phyloP scores from a whole-genome alignment of 306 rosid genomes.

The Lathyrus sativus region DNA sequence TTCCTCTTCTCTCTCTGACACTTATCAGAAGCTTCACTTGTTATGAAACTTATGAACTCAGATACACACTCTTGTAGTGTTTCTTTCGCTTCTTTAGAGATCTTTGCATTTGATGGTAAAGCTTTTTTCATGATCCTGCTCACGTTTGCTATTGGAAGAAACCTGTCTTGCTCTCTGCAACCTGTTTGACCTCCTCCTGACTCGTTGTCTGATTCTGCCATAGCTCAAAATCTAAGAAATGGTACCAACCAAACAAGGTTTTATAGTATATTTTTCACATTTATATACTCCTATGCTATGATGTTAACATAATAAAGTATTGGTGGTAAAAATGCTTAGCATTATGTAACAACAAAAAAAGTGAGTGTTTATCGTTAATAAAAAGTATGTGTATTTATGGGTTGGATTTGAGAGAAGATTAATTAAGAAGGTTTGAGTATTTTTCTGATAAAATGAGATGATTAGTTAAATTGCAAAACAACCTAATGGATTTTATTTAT shows the following conservation, averaged over 20 bases:
- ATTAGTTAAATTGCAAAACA: no score
- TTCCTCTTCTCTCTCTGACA: conserved; percentile 61
- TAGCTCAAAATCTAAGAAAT: neutral
- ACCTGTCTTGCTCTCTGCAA: conserved; percentile 58
- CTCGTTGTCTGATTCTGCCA: conserved; percentile 65
- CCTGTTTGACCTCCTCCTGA: conserved; percentile 58
- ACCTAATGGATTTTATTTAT: no score
- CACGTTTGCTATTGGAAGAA: conserved; percentile 64
- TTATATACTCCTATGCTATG: neutral
- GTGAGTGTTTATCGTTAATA: neutral
- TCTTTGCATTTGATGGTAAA: conserved; percentile 61
- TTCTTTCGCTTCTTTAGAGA: conserved; percentile 64
- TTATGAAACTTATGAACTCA: conserved; percentile 64
- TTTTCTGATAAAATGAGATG: no score
- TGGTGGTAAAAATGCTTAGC: neutral
- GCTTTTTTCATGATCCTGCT: conserved; percentile 68
- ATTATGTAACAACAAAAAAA: no score
- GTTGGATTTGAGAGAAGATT: neutral
- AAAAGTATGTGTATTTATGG: neutral
- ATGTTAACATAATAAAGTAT: neutral
- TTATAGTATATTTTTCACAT: neutral
- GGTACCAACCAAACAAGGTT: conserved; percentile 3
- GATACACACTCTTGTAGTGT: conserved; percentile 68
- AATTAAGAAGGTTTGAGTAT: no score
- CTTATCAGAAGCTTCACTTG: conserved; percentile 63